Percentiles rank a stretch among this genome's conserved stretches.
Evolutionary conservation across 2,329 filamentous ascomycete genomes (phyloP).

Genomic region (Coniochaeta sp.): DNA sequence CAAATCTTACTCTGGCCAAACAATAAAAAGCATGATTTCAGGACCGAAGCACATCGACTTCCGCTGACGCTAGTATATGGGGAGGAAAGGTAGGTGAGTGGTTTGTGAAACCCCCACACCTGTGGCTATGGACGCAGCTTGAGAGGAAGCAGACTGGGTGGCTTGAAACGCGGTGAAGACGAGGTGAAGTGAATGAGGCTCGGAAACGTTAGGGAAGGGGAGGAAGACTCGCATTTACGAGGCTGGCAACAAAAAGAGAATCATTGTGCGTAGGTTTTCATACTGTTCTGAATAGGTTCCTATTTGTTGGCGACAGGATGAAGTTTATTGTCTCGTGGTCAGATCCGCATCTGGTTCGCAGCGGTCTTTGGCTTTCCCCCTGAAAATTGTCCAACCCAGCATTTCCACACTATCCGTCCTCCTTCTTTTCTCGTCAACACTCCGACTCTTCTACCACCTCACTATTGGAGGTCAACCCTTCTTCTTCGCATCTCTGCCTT

Average conservation of each 20-base stretch:
- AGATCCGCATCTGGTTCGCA: not conserved
- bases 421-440: not conserved
- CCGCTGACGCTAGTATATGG: not conserved
- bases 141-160: not conserved
- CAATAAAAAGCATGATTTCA: not conserved
- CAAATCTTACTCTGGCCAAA: not conserved
- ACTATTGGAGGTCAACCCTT: too few species aligned
- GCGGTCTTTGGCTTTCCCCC: not conserved
- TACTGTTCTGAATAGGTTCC: not conserved
- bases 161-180: not conserved
- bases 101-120: not conserved
- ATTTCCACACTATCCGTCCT: not conserved
- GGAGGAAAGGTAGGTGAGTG: not conserved
- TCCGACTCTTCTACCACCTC: not conserved
- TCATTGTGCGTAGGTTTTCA: not conserved
- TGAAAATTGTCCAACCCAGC: conserved; percentile 3
- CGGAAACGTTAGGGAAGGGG: not conserved
- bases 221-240: not conserved
- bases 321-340: conserved; percentile 4
- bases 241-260: not conserved
- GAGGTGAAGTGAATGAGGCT: not conserved
- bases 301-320: not conserved
- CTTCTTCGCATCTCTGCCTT: not conserved
- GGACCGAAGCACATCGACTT: not conserved
- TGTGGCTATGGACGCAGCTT: not conserved